Conservation (phyloP, 306 rosid genomes). For the Cucumis sativus region Cucumber_9930_V3 NC_026657.2:35830501-35831000, state of each 20-base stretch:
- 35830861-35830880: constrained; percentile 71
- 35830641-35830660: background rate
- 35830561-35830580: background rate
- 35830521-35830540: constrained; percentile 30
- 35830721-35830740: constrained; percentile 64
- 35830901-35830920: constrained; percentile 76
- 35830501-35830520: constrained; percentile 74
- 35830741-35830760: constrained; percentile 59
- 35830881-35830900: constrained; percentile 78
- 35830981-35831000: constrained; percentile 72
- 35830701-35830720: constrained; percentile 95
- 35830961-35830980: constrained; percentile 87
- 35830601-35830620: background rate
- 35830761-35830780: constrained; percentile 54
- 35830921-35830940: constrained; percentile 79
- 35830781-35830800: constrained; percentile 43
- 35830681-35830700: constrained; percentile 98
- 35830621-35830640: background rate
- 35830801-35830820: constrained; percentile 93
- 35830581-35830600: background rate
- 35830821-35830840: constrained; percentile 83
- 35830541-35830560: constrained; percentile 5
- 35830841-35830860: constrained; percentile 47
- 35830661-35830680: constrained; percentile 14
- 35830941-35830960: constrained; percentile 92